Evolutionary conservation across 2,329 filamentous ascomycete species (phyloP), one percentile per base, ranked within the genome.

Genomic region (Arthrobotrys entomopaga): DNA sequence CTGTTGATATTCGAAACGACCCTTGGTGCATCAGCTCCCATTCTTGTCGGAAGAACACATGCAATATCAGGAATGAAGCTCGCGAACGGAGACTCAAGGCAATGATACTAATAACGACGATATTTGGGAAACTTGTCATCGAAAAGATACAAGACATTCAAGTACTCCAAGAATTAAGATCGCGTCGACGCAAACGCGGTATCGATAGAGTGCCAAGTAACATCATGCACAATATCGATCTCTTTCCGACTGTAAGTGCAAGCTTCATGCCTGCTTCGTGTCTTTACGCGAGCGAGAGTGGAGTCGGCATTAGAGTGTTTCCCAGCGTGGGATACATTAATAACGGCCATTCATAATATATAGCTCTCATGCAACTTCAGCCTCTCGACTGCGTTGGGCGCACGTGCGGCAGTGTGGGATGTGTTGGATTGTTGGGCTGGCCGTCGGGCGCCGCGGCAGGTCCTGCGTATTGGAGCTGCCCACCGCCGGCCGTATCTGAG

Each of bases 361-460:
- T n/a, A n/a, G n/a, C n/a, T 5, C 29, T 34, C 29, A 34, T 69
- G 43, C 40, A 49, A 59, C 22, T 19, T 34, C 43, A 61, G 48
- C 26, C 56, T 48, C 42, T 20, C 15, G 19, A 26, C 19, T 54
- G 60, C 16, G 48, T 64, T 54, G 49, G 34, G 60, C 16, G 60
- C 67, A 72, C 60, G 67, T 73, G 60, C 48, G 43, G 20, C 16
- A 34, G 54, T 38, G 57, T 53, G 69, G 64, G 69, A 73, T 74
- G 50, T 50, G 70, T 58, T 58, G 60, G 42, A 38, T 56, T 66
- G 64, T 61, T 13, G 24, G 16, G 54, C 43, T 48, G 69, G 69
- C 69, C 69, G 69, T 42, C 69, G 69, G 69, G 69, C 69, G 69
- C 69, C 69, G 69, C 69, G 69, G 70, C 43, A 43, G 52, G 65